These are phyloP conservation scores for Juglanconis oblonga DNA, from an alignment of 2,329 filamentous ascomycete genomes.

Conservation along the genomic window DNA sequence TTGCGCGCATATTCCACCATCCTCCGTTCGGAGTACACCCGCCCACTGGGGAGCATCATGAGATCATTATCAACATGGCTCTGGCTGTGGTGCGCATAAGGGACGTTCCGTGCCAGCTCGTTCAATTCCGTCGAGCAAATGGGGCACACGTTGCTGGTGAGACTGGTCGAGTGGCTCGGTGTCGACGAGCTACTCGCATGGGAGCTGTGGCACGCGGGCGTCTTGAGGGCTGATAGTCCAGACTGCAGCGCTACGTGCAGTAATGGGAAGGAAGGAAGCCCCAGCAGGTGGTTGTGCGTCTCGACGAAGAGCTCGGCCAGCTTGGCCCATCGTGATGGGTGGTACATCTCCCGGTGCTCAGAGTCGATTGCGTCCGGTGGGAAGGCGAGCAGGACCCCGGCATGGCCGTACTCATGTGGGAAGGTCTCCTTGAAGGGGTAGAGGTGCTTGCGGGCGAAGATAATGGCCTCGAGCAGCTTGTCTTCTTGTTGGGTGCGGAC, in stretches of 20 bases:
- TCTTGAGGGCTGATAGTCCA: conserved; percentile 92
- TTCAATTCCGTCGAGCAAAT: conserved; percentile 97
- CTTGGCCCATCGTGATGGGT: conserved; percentile 66
- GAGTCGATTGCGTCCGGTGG: conserved; percentile 50
- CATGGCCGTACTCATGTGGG: conserved; percentile 66
- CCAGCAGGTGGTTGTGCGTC: conserved; percentile 83
- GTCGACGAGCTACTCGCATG: conserved; percentile 19
- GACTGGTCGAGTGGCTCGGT: conserved; percentile 42
- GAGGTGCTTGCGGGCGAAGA: conserved; percentile 80
- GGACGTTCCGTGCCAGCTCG: conserved; percentile 80
- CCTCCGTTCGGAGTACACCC: conserved; percentile 76
- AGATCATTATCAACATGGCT: conserved; percentile 88
- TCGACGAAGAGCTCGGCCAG: conserved; percentile 78
- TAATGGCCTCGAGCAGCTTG: conserved; percentile 72
- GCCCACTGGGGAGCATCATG: conserved; percentile 80
- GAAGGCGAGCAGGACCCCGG: conserved; percentile 78
- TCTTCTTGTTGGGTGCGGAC: conserved; percentile 63
- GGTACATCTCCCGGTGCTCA: conserved; percentile 63
- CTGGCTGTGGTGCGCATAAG: conserved; percentile 93
- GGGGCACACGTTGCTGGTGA: conserved; percentile 78
- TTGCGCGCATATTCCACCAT: conserved; percentile 78
- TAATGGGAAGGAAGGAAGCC: conserved; percentile 76
- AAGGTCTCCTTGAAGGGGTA: conserved; percentile 59
- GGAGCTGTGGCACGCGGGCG: conserved; percentile 74
- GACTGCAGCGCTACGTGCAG: conserved; percentile 89